phyloP scores from a whole-genome alignment of 441 rosid species.

The Hura crepitans region DNA sequence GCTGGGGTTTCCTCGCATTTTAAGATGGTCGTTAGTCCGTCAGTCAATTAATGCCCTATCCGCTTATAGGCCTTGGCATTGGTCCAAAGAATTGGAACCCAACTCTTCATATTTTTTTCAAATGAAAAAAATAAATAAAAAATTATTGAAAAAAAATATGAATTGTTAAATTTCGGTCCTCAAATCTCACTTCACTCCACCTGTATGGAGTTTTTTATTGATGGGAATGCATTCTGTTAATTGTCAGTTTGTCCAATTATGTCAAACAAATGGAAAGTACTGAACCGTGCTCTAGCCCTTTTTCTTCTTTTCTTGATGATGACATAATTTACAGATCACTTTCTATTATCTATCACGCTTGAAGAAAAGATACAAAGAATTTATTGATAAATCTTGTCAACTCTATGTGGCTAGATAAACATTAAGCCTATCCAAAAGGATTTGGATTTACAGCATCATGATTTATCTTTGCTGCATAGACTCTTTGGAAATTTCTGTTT shows the following conservation, averaged over 20 bases:
- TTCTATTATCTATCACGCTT: not conserved
- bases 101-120: too few species aligned
- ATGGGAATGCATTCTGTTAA: not conserved
- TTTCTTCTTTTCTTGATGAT: constrained; percentile 6
- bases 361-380: too few species aligned
- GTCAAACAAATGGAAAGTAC: not conserved
- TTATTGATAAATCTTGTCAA: too few species aligned
- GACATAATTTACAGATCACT: not conserved
- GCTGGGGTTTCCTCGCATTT: not conserved
- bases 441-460: constrained; percentile 7
- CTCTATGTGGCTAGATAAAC: too few species aligned
- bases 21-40: not conserved
- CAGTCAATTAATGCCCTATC: not conserved
- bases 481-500: constrained; percentile 58
- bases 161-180: too few species aligned
- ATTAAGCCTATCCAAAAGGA: too few species aligned
- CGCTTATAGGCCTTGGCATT: too few species aligned
- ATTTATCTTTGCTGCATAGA: constrained; percentile 43
- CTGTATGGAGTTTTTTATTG: too few species aligned
- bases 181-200: too few species aligned
- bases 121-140: too few species aligned
- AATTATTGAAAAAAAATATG: too few species aligned
- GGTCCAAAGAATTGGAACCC: too few species aligned
- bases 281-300: not conserved
- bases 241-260: not conserved